These are phyloP conservation scores for Pestalotiopsis sp. DNA, from an alignment of 2,329 filamentous ascomycete species.

Conservation along the genomic window DNA sequence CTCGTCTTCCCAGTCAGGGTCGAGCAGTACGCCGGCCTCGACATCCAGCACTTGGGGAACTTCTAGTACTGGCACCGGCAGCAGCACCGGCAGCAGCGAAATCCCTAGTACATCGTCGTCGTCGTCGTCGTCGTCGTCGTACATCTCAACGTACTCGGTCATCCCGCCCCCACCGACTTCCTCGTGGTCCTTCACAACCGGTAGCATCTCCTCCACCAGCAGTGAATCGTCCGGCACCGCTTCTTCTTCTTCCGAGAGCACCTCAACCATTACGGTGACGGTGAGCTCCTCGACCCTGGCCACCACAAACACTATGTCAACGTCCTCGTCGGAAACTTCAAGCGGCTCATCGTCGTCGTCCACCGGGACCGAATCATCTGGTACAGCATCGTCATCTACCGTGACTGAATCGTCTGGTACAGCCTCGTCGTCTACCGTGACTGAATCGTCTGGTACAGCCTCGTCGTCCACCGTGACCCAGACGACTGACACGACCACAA, in stretches of 20 bases:
- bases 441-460: not conserved
- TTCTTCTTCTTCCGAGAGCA: not conserved
- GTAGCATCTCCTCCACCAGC: not conserved
- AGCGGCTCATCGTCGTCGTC: not conserved
- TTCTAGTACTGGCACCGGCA: not conserved
- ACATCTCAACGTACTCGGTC: not conserved
- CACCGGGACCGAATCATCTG: not conserved
- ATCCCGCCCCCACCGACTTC: slow-evolving; percentile 3
- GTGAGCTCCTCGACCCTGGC: slow-evolving; percentile 2
- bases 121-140: not conserved
- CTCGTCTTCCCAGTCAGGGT: not conserved
- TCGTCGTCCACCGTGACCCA: not conserved
- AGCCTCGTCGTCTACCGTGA: not conserved
- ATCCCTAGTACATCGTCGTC: slow-evolving; percentile 17
- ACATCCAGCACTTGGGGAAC: not conserved
- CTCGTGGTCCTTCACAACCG: not conserved
- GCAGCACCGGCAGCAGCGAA: not conserved
- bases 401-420: not conserved
- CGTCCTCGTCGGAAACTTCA: not conserved
- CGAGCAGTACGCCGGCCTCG: not conserved
- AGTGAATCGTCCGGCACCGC: not conserved
- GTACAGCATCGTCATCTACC: not conserved
- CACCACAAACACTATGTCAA: not conserved
- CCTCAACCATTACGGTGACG: not conserved
- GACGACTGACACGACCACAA: not conserved